Evolutionary conservation across 768 basidiomycete species (phyloP).

Genomic region (Lyophyllum semitale): DNA sequence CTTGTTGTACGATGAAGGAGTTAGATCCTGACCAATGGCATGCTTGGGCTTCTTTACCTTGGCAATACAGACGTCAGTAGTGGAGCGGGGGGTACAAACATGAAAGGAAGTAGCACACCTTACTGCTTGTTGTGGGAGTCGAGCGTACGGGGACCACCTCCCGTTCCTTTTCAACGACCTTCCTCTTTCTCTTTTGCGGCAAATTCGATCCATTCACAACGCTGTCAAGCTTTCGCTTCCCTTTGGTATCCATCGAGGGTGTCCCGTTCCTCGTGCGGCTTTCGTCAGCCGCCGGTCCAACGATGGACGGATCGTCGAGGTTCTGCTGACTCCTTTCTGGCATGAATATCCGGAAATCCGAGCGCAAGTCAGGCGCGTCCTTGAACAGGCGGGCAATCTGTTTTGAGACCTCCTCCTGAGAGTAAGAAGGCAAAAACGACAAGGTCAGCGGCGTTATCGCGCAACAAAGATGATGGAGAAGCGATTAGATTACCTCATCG

Average conservation of each 20-base stretch:
- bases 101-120: slow-evolving; percentile 31
- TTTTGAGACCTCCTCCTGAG: slow-evolving; percentile 65
- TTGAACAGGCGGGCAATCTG: slow-evolving; percentile 73
- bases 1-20: slow-evolving; percentile 38
- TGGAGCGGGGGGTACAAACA: slow-evolving; percentile 2
- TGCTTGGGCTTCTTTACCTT: slow-evolving; percentile 41
- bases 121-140: slow-evolving; percentile 33
- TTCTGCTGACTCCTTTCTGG: slow-evolving; percentile 57
- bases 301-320: slow-evolving; percentile 41
- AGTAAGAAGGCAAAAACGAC: slow-evolving; percentile 1
- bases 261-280: slow-evolving; percentile 37
- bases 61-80: neutral
- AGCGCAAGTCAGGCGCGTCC: slow-evolving; percentile 71
- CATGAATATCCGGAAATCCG: slow-evolving; percentile 77
- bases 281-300: slow-evolving; percentile 23
- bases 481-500: slow-evolving; percentile 48
- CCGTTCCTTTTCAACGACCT: slow-evolving; percentile 50
- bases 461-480: neutral
- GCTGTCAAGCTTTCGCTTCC: slow-evolving; percentile 43
- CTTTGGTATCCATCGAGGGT: slow-evolving; percentile 35
- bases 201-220: slow-evolving; percentile 35
- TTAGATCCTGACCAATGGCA: slow-evolving; percentile 36
- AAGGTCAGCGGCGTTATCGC: slow-evolving; percentile 15
- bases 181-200: slow-evolving; percentile 74
- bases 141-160: slow-evolving; percentile 35